phyloP scores from a whole-genome alignment of 148 eudicot genomes.

The Chenopodium quinoa region DNA sequence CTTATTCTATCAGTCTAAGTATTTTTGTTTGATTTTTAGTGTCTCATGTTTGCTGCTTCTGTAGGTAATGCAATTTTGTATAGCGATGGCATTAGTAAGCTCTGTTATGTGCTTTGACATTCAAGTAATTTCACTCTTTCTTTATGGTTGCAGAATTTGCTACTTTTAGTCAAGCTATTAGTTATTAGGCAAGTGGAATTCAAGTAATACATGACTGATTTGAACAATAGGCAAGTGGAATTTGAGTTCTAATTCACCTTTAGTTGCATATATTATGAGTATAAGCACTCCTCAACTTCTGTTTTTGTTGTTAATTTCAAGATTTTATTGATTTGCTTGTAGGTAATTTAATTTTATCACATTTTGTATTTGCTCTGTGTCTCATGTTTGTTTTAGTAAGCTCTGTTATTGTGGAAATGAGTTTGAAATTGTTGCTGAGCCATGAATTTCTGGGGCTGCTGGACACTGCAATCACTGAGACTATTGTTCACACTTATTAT shows the following conservation, averaged over 20 bases:
- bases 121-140: not conserved
- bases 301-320: not conserved
- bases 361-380: not conserved
- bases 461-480: not conserved
- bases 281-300: not conserved
- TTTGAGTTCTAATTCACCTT: not conserved
- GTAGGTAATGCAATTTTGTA: not conserved
- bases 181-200: not conserved
- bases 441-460: not conserved
- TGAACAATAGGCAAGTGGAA: not conserved
- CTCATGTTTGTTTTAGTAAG: not conserved
- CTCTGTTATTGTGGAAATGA: not conserved
- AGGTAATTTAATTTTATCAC: not conserved
- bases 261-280: not conserved
- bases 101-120: not conserved
- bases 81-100: not conserved
- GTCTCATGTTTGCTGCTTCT: not conserved
- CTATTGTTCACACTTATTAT: not conserved
- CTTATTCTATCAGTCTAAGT: too few species aligned
- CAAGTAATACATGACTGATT: not conserved
- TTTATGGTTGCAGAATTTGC: not conserved
- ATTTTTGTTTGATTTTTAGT: not conserved
- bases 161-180: not conserved
- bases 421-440: not conserved
- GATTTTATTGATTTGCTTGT: not conserved